These are phyloP conservation scores for Curvularia sp. DNA, from an alignment of 2,329 filamentous ascomycete genomes.

Conservation along the genomic window DNA sequence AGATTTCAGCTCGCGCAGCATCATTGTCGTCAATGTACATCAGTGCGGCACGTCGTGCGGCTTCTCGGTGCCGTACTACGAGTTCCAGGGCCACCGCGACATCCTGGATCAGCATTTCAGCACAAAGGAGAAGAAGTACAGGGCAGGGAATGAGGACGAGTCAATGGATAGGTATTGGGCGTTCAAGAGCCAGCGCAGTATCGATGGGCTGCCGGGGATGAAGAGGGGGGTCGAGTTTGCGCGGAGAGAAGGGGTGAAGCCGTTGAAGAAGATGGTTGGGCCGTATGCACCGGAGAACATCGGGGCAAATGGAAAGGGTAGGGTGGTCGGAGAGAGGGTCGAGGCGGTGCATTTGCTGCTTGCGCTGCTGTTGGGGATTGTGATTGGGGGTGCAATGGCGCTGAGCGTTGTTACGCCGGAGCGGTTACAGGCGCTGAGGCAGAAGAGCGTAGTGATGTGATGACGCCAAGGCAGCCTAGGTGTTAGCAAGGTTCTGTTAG, in stretches of 20 bases:
- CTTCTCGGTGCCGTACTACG: slow-evolving; percentile 55
- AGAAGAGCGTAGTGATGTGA: slow-evolving; percentile 32
- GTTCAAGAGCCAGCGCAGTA: slow-evolving; percentile 53
- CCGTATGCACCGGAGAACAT: slow-evolving; percentile 35
- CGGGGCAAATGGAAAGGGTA: slow-evolving; percentile 5
- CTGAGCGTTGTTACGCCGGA: slow-evolving; percentile 38
- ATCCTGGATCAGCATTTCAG: slow-evolving; percentile 53
- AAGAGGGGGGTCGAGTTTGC: slow-evolving; percentile 49
- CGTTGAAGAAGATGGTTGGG: slow-evolving; percentile 56
- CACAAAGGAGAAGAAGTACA: slow-evolving; percentile 49
- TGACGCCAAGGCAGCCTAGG: no score
- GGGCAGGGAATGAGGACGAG: slow-evolving; percentile 49
- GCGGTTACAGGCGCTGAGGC: slow-evolving; percentile 29
- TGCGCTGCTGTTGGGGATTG: slow-evolving; percentile 40
- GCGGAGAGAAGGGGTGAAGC: slow-evolving; percentile 48
- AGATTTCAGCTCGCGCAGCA: slow-evolving; percentile 50
- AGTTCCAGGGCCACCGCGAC: slow-evolving; percentile 52
- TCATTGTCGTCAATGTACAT: slow-evolving; percentile 54
- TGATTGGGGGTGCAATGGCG: slow-evolving; percentile 40
- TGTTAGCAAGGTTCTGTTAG: not conserved
- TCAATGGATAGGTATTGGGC: slow-evolving; percentile 57
- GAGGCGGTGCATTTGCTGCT: slow-evolving; percentile 36
- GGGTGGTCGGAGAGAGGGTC: slow-evolving; percentile 1
- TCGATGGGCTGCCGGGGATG: slow-evolving; percentile 57
- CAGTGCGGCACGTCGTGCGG: slow-evolving; percentile 55